Evolutionary conservation across 1,284 basidiomycete genomes (phyloP).

Genomic region (Trametes hirsuta): DNA sequence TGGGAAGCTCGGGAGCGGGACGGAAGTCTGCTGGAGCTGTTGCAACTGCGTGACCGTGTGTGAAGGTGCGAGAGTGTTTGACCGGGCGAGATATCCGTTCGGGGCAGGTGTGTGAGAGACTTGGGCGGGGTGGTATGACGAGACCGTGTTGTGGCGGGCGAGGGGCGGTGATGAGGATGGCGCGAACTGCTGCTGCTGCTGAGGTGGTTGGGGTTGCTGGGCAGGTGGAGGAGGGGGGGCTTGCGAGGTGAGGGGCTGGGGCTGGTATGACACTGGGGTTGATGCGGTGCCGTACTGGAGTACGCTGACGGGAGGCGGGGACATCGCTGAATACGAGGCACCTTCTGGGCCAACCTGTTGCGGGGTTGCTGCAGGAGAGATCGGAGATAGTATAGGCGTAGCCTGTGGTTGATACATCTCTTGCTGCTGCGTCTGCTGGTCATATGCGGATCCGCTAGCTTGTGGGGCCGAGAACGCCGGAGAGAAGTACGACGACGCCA

Average conservation of each 20-base stretch:
- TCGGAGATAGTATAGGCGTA: constrained; percentile 12
- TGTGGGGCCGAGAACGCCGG: constrained; percentile 20
- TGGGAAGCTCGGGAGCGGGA: constrained; percentile 66
- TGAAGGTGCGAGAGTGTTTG: constrained; percentile 29
- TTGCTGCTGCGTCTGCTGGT: constrained; percentile 18
- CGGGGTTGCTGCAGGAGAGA: constrained; percentile 8
- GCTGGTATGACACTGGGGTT: constrained; percentile 20
- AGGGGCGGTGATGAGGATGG: constrained; percentile 28
- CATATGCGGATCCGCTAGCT: constrained; percentile 14
- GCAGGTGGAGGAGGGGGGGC: constrained; percentile 9
- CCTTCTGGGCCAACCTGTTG: constrained; percentile 17
- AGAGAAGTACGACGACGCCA: constrained; percentile 18
- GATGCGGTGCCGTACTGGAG: constrained; percentile 31
- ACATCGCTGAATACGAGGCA: constrained; percentile 19
- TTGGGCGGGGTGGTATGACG: constrained; percentile 24
- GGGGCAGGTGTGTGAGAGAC: constrained; percentile 3
- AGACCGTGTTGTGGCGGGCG: constrained; percentile 48
- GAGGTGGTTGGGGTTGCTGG: constrained; percentile 7
- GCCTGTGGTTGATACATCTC: constrained; percentile 24
- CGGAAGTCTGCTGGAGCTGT: constrained; percentile 36
- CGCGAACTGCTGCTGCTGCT: constrained; percentile 22
- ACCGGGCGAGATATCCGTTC: constrained; percentile 23
- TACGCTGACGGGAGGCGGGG: constrained; percentile 31
- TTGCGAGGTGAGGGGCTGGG: constrained; percentile 16
- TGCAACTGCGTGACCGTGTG: constrained; percentile 39